Evolutionary conservation across 805 yeast genomes (phyloP).

Genomic region (Ogataea degrootiae): DNA sequence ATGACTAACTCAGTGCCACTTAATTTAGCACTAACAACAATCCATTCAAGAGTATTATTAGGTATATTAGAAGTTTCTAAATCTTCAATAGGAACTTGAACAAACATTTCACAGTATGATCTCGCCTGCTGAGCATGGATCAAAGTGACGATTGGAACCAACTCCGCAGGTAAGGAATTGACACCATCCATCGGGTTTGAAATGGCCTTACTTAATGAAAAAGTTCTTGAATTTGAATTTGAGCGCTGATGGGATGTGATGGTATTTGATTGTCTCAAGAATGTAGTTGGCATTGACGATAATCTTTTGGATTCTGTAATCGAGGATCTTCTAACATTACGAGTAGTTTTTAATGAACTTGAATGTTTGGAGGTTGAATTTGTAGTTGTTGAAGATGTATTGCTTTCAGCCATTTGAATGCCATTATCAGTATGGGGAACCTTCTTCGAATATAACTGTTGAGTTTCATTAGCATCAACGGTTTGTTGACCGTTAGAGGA

Average conservation of each 20-base stretch:
- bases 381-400: background rate
- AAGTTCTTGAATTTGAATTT: conserved; percentile 12
- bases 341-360: background rate
- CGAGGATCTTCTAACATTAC: background rate
- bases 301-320: conserved; percentile 18
- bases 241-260: conserved; percentile 10
- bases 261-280: conserved; percentile 23
- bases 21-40: conserved; percentile 24
- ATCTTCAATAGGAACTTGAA: conserved; percentile 20
- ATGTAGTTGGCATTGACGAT: conserved; percentile 29
- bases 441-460: background rate
- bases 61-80: conserved; percentile 1
- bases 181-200: conserved; percentile 13
- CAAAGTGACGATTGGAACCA: conserved; percentile 67
- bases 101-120: conserved; percentile 43
- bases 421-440: background rate
- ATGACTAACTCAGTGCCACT: conserved; percentile 53
- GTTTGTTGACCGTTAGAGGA: background rate
- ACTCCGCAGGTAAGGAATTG: conserved; percentile 49
- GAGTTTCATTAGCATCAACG: background rate
- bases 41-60: conserved; percentile 16
- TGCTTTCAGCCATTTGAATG: background rate
- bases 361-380: conserved; percentile 1
- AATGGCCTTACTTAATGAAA: conserved; percentile 13
- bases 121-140: conserved; percentile 67